Percentiles rank a stretch among this genome's conserved stretches.
These are phyloP conservation scores for Rachicladosporium sp. DNA, from an alignment of 2,329 filamentous ascomycete genomes.

Conservation along the genomic window DNA sequence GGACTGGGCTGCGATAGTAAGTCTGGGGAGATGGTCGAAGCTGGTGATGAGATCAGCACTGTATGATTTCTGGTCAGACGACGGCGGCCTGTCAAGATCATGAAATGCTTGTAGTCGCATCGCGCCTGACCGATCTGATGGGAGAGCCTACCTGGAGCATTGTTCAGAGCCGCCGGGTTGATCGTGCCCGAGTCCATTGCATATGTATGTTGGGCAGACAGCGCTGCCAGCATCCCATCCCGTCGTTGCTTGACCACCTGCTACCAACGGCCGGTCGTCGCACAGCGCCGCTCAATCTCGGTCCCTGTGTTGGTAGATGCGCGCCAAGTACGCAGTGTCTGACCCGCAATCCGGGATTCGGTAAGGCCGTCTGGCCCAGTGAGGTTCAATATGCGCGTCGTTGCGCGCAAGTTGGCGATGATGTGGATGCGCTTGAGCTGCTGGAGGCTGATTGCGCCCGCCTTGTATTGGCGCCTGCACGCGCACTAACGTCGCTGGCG, in stretches of 20 bases:
- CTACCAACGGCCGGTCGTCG: conserved; percentile 4
- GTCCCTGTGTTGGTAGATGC: conserved; percentile 5
- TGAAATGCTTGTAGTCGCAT: background rate
- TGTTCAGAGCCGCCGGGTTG: conserved; percentile 74
- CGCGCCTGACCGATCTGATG: conserved; percentile 2
- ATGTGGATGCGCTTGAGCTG: no score
- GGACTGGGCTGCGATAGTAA: conserved; percentile 37
- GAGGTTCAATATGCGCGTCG: no score
- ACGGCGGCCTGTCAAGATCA: background rate
- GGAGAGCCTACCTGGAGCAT: conserved; percentile 49
- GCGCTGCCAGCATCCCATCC: conserved; percentile 26
- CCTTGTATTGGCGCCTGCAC: no score
- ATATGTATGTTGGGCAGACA: conserved; percentile 12
- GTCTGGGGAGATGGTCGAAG: conserved; percentile 34
- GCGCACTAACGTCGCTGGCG: no score
- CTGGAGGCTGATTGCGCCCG: no score
- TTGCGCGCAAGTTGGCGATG: no score
- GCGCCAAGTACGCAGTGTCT: background rate
- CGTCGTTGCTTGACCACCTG: conserved; percentile 9
- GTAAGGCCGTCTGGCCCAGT: no score
- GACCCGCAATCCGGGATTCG: no score
- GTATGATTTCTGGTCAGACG: conserved; percentile 3
- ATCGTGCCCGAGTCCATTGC: conserved; percentile 66
- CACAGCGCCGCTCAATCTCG: conserved; percentile 3
- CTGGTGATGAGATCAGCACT: conserved; percentile 16